Evolutionary conservation across 139 green algal genomes (phyloP), one percentile per base, ranked within the genome.

Genomic region (Monoraphidium neglectum): DNA sequence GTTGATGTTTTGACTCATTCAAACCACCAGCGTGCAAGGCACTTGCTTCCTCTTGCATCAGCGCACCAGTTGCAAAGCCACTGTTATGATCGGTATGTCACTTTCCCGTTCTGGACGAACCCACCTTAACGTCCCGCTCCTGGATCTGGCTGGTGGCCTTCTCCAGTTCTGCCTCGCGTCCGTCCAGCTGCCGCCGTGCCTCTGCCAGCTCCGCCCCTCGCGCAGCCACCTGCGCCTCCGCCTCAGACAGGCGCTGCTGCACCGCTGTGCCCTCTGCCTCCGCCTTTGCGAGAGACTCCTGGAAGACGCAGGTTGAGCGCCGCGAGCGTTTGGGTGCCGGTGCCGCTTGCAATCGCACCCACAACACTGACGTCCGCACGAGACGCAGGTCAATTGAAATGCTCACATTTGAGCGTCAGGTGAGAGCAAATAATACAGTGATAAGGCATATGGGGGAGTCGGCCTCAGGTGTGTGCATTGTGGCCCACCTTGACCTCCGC

Each of bases 81-180:
- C n/a, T n/a, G n/a, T n/a, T n/a, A n/a, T n/a, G n/a, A n/a, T n/a
- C n/a, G n/a, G n/a, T n/a, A n/a, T n/a, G n/a, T n/a, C n/a, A n/a
- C n/a, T n/a, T n/a, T n/a, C n/a, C n/a, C n/a, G n/a, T n/a, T n/a
- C n/a, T n/a, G n/a, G n/a, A 23, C 35, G 40, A 35, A 36, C 60
- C 0, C 49, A 83, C 84, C 84, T 88, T 88, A 24, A 33, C 36
- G 2, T 82, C 81, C 32, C 59, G 56, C 24, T 86, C 84, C 28
- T 74, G 56, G 4, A 88, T 13, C 18, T 23, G 33, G 38, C 57
- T 40, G 2, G 32, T 60, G 26, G 74, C 59, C 10, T 72, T 68
- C 35, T 73, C 64, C 12, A 84, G 47, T 5, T 88, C 74, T 6
- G 28, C 56, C 46, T 76, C 40, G 35, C 67, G 26, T 2, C 49